Conservation (phyloP, 805 yeast species). For the Candida patagonica region DNA sequence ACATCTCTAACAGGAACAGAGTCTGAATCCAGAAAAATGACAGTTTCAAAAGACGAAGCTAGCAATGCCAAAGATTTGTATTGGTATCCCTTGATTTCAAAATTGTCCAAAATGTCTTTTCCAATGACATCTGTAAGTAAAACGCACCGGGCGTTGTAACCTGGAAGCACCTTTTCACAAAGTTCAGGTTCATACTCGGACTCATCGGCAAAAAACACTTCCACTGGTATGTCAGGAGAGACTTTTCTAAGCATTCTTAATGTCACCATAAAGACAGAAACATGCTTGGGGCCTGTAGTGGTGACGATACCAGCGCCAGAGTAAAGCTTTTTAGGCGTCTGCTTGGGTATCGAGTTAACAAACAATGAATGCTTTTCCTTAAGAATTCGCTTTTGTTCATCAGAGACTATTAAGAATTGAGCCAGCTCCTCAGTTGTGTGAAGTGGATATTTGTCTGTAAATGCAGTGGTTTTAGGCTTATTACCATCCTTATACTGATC, state of each 20-base stretch:
- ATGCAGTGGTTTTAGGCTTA: constrained; percentile 26
- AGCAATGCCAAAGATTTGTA: constrained; percentile 61
- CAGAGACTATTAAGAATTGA: constrained; percentile 38
- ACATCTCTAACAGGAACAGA: constrained; percentile 62
- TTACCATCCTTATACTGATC: constrained; percentile 37
- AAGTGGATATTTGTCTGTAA: constrained; percentile 23
- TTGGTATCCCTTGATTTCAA: constrained; percentile 56
- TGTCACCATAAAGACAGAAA: constrained; percentile 60
- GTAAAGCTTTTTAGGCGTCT: constrained; percentile 15
- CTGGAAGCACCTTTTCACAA: constrained; percentile 56
- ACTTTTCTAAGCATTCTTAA: constrained; percentile 54
- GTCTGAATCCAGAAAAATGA: constrained; percentile 67
- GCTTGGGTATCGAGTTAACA: constrained; percentile 36
- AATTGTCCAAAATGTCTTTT: constrained; percentile 35
- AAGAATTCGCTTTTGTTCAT: constrained; percentile 37
- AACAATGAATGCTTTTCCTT: constrained; percentile 39
- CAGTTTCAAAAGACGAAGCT: constrained; percentile 64
- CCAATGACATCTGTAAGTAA: constrained; percentile 57
- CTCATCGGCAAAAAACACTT: constrained; percentile 64
- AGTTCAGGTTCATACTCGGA: constrained; percentile 64
- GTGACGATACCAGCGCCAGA: constrained; percentile 47
- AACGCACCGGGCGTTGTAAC: constrained; percentile 57
- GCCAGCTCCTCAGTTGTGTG: constrained; percentile 47
- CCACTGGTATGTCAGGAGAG: constrained; percentile 68
- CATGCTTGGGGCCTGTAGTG: constrained; percentile 75